Evolutionary conservation across 2,329 filamentous ascomycete genomes (phyloP).

Genomic region (Drechslerella stenobrocha): DNA sequence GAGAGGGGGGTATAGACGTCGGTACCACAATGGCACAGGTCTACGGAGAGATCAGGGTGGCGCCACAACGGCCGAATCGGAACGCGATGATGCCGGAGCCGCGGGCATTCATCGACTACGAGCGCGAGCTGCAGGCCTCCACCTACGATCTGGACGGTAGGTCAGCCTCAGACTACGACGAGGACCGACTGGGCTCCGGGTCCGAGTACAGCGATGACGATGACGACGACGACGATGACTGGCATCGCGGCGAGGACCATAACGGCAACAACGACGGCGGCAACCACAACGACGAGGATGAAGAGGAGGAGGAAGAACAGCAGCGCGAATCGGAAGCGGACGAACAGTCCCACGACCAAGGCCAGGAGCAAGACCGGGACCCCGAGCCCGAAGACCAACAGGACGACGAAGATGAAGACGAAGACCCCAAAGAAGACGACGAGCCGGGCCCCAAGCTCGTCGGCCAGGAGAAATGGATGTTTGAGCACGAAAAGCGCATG

Average conservation of each 20-base stretch:
- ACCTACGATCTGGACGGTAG: constrained; percentile 1
- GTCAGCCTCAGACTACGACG: not conserved
- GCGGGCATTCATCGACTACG: not conserved
- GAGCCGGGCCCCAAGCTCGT: constrained; percentile 14
- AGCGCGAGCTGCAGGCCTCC: not conserved
- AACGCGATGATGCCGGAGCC: not conserved
- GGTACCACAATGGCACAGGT: not conserved
- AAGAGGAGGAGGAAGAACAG: not conserved
- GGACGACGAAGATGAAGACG: constrained; percentile 12
- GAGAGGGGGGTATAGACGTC: not conserved
- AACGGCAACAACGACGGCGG: too few species aligned
- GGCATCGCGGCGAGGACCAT: too few species aligned
- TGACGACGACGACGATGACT: too few species aligned
- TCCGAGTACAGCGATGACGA: not conserved
- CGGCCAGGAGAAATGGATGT: constrained; percentile 45
- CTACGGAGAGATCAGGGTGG: not conserved
- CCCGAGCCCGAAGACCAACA: not conserved
- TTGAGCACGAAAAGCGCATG: constrained; percentile 40
- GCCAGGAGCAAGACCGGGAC: too few species aligned
- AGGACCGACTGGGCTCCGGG: not conserved
- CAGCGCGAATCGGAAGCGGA: too few species aligned
- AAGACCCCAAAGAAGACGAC: constrained; percentile 30
- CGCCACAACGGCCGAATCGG: not conserved
- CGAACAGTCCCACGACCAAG: too few species aligned
- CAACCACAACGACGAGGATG: not conserved